Evolutionary conservation across 2,329 filamentous ascomycete genomes (phyloP).

Genomic region (Myriosclerotinia scirpicola): DNA sequence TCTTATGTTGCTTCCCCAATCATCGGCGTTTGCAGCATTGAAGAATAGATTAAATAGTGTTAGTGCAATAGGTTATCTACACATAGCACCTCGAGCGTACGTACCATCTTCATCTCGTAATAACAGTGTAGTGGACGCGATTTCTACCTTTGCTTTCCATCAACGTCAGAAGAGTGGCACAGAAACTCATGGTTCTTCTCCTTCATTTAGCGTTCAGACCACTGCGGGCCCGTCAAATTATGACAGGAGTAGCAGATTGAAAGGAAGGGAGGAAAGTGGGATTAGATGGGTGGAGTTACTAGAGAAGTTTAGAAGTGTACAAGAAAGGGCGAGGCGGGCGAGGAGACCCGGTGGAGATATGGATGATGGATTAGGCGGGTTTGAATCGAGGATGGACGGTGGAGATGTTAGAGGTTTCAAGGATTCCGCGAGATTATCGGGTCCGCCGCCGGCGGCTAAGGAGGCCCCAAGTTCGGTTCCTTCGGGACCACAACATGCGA

Average conservation of each 20-base stretch:
- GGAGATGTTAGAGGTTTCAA: conserved; percentile 43
- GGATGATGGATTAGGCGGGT: conserved; percentile 51
- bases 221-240: conserved; percentile 57
- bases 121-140: conserved; percentile 40
- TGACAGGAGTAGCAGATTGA: conserved; percentile 72
- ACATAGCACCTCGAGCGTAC: conserved; percentile 77
- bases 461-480: conserved; percentile 44
- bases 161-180: conserved; percentile 37
- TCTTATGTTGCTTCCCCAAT: conserved; percentile 97
- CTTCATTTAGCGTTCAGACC: conserved; percentile 46
- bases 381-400: conserved; percentile 44
- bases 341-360: conserved; percentile 54
- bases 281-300: conserved; percentile 92
- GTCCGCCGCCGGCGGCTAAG: conserved; percentile 50
- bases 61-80: conserved; percentile 92
- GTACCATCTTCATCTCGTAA: conserved; percentile 46
- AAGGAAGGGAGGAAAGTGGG: conserved; percentile 74
- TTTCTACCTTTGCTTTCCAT: conserved; percentile 40
- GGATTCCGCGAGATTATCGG: conserved; percentile 39
- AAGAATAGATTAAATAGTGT: conserved; percentile 97
- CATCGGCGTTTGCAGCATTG: conserved; percentile 91
- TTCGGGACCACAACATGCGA: conserved; percentile 48
- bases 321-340: conserved; percentile 76
- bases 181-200: conserved; percentile 39
- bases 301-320: conserved; percentile 90